Percentiles rank a stretch among this genome's conserved stretches.
Conservation (phyloP, 2,329 filamentous ascomycete genomes). For the Aspergillus eucalypticola region DNA sequence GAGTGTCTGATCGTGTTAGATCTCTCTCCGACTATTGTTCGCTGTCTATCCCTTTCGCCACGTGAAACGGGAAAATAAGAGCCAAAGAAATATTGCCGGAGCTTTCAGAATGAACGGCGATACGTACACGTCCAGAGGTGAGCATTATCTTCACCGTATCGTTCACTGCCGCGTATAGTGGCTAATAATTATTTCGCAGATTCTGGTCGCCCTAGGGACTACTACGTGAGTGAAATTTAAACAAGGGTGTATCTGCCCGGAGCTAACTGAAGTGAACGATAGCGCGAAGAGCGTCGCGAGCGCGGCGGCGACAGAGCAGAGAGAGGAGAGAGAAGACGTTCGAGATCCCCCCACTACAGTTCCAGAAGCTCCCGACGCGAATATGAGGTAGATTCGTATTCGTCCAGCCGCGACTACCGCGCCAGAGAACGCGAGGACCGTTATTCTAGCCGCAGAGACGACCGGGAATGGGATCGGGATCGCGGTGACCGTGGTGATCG, state of each 20-base stretch:
- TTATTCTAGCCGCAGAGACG: constrained; percentile 72
- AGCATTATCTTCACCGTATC: constrained; percentile 22
- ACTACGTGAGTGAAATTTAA: constrained; percentile 48
- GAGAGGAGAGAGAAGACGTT: constrained; percentile 70
- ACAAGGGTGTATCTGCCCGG: neutral
- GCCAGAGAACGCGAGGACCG: constrained; percentile 92
- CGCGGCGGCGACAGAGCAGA: constrained; percentile 45
- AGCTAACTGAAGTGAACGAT: constrained; percentile 1
- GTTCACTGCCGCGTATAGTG: constrained; percentile 20
- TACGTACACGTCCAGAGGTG: constrained; percentile 77
- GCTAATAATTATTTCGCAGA: constrained; percentile 46
- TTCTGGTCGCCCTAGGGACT: constrained; percentile 54
- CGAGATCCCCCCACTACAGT: constrained; percentile 79
- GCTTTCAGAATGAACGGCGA: constrained; percentile 75
- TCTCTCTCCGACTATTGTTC: neutral
- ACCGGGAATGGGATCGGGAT: constrained; percentile 77
- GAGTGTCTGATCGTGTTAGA: neutral
- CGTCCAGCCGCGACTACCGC: constrained; percentile 86
- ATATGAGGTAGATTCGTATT: constrained; percentile 80
- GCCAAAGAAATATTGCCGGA: constrained; percentile 21
- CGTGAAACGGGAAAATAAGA: constrained; percentile 5
- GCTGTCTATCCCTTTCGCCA: neutral
- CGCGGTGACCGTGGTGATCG: constrained; percentile 48
- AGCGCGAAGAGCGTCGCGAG: constrained; percentile 52
- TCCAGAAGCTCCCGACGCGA: constrained; percentile 69